Base-by-base conservation (phyloP, 179 eudicot species). In the Vitellaria paradoxa region DNA sequence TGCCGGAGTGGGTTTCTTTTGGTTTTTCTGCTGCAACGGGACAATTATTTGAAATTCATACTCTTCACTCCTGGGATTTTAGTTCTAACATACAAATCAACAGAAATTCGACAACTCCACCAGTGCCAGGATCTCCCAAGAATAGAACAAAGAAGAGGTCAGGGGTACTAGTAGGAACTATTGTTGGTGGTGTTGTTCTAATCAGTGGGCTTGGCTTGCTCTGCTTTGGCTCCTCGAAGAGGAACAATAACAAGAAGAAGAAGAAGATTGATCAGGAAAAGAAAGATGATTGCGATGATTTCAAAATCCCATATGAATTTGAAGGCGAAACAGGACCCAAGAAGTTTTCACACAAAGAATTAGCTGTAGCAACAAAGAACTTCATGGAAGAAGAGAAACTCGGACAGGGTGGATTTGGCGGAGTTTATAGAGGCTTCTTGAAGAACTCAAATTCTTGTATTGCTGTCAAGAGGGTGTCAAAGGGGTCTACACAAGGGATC, bases 381-480 rank as follows among this genome's bases (percentile, higher is more conserved):
- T 80, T 80, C 57, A 62, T 66, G 5, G 70, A 80, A 70, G 82
- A 60, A 74, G 74, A 72, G 64, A 80, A 84, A 72, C 73, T 81
- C 21, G 84, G 84, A 57, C 82, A 78, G 62, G 82, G 82, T 24
- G 86, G 84, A 1, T 30, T 30, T 30, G 37, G 37, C 37, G 37
- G 37, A 30, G 37, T 30, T 30, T 30, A 30, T 30, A 23, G 55
- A 49, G 82, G 82, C 7, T 23, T 67, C 11, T 46, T 79, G 65
- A n/a, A 21, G 42, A 60, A 69, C 1, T 71, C 56, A 13, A 42
- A 9, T 7, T 20, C 59, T 3, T 52, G 17, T 46, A 60, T 73
- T 10, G 82, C 77, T 14, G 37, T 30, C 37, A 30, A 30, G 37
- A 30, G 37, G 37, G 76, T 78, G 23, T 78, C 81, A 23, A 63